These are phyloP conservation scores for Fusarium sp. DNA, from an alignment of 2,329 filamentous ascomycete genomes.

Conservation along the genomic window DNA sequence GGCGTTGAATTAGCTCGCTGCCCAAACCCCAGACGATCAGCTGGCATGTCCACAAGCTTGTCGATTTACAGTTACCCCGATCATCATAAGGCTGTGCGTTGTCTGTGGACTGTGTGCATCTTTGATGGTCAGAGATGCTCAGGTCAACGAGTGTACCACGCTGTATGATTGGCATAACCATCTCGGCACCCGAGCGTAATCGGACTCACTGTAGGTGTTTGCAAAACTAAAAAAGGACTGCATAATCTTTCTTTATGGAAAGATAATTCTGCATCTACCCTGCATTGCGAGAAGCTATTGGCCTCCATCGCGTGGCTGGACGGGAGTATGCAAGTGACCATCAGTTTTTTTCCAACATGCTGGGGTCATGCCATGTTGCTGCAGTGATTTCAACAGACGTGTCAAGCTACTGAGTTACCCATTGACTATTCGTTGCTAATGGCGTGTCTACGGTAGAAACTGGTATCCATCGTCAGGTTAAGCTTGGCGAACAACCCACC, in stretches of 20 bases:
- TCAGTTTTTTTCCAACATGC: constrained; percentile 5
- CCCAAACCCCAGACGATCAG: constrained; percentile 40
- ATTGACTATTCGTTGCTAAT: constrained; percentile 27
- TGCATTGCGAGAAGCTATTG: constrained; percentile 25
- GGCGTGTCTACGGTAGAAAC: constrained; percentile 20
- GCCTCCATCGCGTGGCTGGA: constrained; percentile 19
- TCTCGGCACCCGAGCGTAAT: constrained; percentile 10
- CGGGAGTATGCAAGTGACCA: constrained; percentile 30
- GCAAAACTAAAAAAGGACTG: constrained; percentile 1
- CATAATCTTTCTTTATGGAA: constrained; percentile 14
- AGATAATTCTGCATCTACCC: constrained; percentile 27
- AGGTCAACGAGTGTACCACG: constrained; percentile 23
- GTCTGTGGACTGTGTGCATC: constrained; percentile 9
- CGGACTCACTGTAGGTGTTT: constrained; percentile 5
- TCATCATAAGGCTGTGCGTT: constrained; percentile 18
- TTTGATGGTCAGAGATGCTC: constrained; percentile 19
- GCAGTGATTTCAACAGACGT: constrained; percentile 29
- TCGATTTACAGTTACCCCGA: constrained; percentile 17
- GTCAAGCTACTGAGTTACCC: constrained; percentile 20
- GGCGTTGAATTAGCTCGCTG: constrained; percentile 31
- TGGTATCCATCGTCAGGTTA: constrained; percentile 21
- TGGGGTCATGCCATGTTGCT: constrained; percentile 39
- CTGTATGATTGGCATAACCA: constrained; percentile 7
- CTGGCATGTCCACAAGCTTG: constrained; percentile 36
- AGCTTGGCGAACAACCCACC: constrained; percentile 28